These are phyloP conservation scores for Persicaria maculosa DNA, from an alignment of 148 eudicot species.

Conservation along the genomic window DNA sequence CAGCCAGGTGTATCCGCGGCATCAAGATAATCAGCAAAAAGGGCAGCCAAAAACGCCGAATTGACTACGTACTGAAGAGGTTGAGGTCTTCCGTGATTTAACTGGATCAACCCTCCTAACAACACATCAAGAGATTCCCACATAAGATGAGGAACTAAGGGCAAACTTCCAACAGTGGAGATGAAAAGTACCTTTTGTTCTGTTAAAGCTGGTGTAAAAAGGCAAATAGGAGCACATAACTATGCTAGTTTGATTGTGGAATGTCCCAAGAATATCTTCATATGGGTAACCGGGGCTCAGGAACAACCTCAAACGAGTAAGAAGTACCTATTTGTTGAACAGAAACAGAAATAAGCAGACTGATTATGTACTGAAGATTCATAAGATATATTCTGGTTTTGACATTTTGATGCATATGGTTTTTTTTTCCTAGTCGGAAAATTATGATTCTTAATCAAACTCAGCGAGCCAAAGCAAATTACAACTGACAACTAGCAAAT, in stretches of 20 bases:
- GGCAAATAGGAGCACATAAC: conserved; percentile 89
- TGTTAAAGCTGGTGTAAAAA: conserved; percentile 57
- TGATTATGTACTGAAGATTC: not conserved
- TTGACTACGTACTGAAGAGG: conserved; percentile 90
- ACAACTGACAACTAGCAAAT: no score
- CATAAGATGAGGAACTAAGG: not conserved
- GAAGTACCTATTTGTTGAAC: conserved; percentile 41
- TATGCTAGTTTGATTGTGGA: conserved; percentile 74
- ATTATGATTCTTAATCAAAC: no score
- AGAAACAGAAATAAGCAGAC: not conserved
- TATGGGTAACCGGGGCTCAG: conserved; percentile 89
- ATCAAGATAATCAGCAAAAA: conserved; percentile 73
- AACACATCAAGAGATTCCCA: not conserved
- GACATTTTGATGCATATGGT: not conserved
- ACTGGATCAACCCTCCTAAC: conserved; percentile 74
- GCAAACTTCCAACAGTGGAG: not conserved
- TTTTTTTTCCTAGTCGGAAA: not conserved
- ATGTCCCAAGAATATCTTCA: conserved; percentile 64
- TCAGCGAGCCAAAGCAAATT: no score
- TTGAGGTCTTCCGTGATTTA: conserved; percentile 87
- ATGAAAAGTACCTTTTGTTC: conserved; percentile 58
- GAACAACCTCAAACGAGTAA: conserved; percentile 79
- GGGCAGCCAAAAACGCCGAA: conserved; percentile 84
- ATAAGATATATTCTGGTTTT: not conserved
- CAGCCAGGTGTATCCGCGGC: conserved; percentile 90